phyloP scores from a whole-genome alignment of 345 rosid genomes.

The Populus simonii region DNA sequence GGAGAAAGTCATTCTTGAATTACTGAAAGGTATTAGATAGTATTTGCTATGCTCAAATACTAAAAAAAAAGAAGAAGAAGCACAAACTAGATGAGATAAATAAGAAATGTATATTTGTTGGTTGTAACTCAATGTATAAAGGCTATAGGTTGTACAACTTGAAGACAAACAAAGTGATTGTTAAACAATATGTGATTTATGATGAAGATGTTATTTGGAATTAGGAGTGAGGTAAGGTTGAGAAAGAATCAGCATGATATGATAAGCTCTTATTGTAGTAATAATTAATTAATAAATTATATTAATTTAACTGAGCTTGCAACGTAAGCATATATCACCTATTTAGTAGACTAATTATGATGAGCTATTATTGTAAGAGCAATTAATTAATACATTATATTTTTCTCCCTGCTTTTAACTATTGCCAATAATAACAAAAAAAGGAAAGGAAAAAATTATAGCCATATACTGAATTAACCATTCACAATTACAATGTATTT shows the following conservation, averaged over 20 bases:
- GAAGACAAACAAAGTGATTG: not conserved
- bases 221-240: rapidly evolving
- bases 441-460: not conserved
- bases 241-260: no score
- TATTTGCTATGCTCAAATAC: not conserved
- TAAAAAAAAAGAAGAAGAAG: not conserved
- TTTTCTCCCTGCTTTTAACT: no score
- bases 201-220: not conserved
- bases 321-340: no score
- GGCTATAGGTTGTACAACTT: not conserved
- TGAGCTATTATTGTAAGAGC: no score
- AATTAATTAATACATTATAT: no score
- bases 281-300: no score
- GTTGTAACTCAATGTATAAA: not conserved
- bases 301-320: no score
- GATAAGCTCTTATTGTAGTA: no score
- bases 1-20: not conserved
- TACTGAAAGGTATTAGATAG: not conserved
- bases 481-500: no score
- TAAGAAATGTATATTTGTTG: not conserved
- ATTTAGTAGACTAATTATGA: no score
- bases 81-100: not conserved
- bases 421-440: no score
- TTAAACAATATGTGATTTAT: not conserved
- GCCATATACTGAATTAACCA: no score